Percentiles rank a stretch among this genome's conserved stretches.
Conservation (phyloP, 495 filamentous ascomycete species). For the Chaetomium cochliodes region DNA sequence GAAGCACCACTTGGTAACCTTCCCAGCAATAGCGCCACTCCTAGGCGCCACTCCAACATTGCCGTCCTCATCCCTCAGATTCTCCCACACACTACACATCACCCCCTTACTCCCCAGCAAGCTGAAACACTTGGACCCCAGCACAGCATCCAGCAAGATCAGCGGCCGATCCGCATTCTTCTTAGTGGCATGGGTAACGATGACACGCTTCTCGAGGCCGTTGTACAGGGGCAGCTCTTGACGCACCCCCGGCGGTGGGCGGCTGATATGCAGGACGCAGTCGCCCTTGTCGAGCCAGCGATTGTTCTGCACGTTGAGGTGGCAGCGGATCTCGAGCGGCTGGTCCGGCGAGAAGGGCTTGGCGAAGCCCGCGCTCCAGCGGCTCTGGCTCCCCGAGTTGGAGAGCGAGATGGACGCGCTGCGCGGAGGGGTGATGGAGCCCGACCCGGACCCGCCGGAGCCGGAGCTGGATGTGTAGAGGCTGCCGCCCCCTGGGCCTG, state of each 20-base stretch:
- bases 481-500: constrained; percentile 56
- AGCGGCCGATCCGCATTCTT: constrained; percentile 64
- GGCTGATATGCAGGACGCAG: constrained; percentile 76
- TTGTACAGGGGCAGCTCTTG: constrained; percentile 52
- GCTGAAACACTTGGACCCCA: constrained; percentile 82
- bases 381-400: constrained; percentile 43
- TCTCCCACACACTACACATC: constrained; percentile 82
- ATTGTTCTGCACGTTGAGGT: constrained; percentile 68
- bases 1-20: constrained; percentile 78
- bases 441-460: constrained; percentile 43
- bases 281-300: constrained; percentile 91
- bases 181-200: constrained; percentile 57
- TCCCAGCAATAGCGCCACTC: constrained; percentile 69
- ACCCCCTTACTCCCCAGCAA: constrained; percentile 79
- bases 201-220: constrained; percentile 76
- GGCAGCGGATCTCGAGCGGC: constrained; percentile 73
- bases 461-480: constrained; percentile 57
- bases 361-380: constrained; percentile 49
- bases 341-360: constrained; percentile 35
- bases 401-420: constrained; percentile 55
- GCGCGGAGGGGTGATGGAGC: constrained; percentile 53
- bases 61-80: constrained; percentile 67
- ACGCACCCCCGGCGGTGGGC: constrained; percentile 57
- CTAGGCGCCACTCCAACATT: constrained; percentile 63
- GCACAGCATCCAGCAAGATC: constrained; percentile 75